A percentile compares a stretch with the other conserved stretches of the same genome.
Evolutionary conservation across 2,329 filamentous ascomycete genomes (phyloP).

Genomic region (Orbilia javanica): DNA sequence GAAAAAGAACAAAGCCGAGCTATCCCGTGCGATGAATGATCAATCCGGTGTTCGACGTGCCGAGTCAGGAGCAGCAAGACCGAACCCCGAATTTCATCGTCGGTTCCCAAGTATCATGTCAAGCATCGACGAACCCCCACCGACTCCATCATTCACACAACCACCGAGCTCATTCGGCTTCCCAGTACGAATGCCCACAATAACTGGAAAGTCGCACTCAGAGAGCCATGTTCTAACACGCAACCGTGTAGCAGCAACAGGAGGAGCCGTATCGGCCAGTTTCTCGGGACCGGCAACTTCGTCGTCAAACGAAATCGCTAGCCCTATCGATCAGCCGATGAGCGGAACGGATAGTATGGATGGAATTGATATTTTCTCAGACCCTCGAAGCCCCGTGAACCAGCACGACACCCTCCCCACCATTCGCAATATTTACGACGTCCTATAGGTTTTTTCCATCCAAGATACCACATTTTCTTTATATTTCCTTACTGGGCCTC

Average conservation of each 20-base stretch:
- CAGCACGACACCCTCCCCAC: slow-evolving; percentile 60
- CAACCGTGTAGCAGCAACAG: slow-evolving; percentile 30
- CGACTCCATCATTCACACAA: slow-evolving; percentile 52
- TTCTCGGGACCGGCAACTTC: slow-evolving; percentile 51
- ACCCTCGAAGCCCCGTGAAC: slow-evolving; percentile 61
- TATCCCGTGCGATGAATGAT: slow-evolving; percentile 47
- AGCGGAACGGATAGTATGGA: slow-evolving; percentile 48
- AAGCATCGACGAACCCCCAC: slow-evolving; percentile 56
- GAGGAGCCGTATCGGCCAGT: slow-evolving; percentile 34
- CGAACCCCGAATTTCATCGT: slow-evolving; percentile 56
- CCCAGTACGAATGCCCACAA: slow-evolving; percentile 53
- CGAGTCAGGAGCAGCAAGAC: slow-evolving; percentile 35
- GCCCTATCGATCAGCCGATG: slow-evolving; percentile 43
- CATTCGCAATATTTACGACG: slow-evolving; percentile 62
- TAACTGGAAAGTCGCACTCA: slow-evolving; percentile 47
- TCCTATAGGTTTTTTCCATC: slow-evolving; percentile 59
- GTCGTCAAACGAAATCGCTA: slow-evolving; percentile 59
- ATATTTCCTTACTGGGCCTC: slow-evolving; percentile 17
- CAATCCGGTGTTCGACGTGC: slow-evolving; percentile 32
- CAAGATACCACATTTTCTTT: slow-evolving; percentile 44
- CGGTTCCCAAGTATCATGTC: slow-evolving; percentile 57
- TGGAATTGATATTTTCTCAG: slow-evolving; percentile 59
- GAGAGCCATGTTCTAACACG: slow-evolving; percentile 43
- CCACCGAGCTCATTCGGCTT: slow-evolving; percentile 52
- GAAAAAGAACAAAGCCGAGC: slow-evolving; percentile 54